These are phyloP conservation scores for Delonix regia DNA, from an alignment of 306 rosid species.

Conservation along the genomic window DNA sequence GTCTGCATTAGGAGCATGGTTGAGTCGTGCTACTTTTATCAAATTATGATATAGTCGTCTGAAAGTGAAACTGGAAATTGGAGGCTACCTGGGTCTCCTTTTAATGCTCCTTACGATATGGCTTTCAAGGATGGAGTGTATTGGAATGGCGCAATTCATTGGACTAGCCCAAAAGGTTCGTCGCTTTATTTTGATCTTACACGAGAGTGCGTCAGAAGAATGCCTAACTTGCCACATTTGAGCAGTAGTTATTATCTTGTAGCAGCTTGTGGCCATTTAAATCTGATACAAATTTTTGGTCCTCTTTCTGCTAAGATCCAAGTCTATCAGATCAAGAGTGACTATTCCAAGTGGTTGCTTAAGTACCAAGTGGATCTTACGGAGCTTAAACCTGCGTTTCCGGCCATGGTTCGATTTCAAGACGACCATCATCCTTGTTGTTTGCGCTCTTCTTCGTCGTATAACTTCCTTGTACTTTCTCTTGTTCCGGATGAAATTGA, in stretches of 20 bases:
- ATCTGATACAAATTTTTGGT: slow-evolving; percentile 15
- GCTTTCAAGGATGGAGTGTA: slow-evolving; percentile 33
- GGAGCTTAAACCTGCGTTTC: slow-evolving; percentile 4
- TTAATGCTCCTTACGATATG: slow-evolving; percentile 24
- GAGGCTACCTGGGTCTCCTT: slow-evolving; percentile 21
- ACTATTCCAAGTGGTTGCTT: slow-evolving; percentile 32
- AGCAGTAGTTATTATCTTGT: slow-evolving; percentile 12
- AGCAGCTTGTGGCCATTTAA: slow-evolving; percentile 30
- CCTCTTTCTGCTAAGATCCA: neutral
- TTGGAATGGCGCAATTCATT: slow-evolving; percentile 45
- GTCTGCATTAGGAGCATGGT: slow-evolving; percentile 22
- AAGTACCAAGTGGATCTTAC: slow-evolving; percentile 29
- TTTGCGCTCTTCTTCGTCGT: neutral
- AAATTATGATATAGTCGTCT: slow-evolving; percentile 42
- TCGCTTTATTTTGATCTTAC: slow-evolving; percentile 22
- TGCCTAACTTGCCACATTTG: slow-evolving; percentile 22
- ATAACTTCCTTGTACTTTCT: slow-evolving; percentile 13
- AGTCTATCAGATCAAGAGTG: slow-evolving; percentile 27
- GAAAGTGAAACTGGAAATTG: slow-evolving; percentile 28
- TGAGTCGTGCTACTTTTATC: neutral
- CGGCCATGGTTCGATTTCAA: neutral
- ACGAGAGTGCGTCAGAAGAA: slow-evolving; percentile 17
- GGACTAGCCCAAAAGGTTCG: slow-evolving; percentile 27
- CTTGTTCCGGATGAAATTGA: slow-evolving; percentile 27
- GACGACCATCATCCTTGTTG: neutral